Evolutionary conservation across 192 early-diverging fungal species (phyloP).

Genomic region (Geranomyces michiganensis): DNA sequence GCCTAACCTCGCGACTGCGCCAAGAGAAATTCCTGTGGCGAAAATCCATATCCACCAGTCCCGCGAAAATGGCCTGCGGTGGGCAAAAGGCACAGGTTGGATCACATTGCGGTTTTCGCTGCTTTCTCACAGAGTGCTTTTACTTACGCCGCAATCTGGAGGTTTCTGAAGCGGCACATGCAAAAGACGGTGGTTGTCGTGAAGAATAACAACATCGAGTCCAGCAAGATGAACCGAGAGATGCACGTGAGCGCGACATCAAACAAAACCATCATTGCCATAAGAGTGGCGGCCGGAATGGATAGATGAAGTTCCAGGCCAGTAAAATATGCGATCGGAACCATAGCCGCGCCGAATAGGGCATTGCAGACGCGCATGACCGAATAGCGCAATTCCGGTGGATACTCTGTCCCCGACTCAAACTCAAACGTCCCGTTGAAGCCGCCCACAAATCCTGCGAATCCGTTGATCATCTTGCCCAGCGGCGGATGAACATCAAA

Average conservation of each 20-base stretch:
- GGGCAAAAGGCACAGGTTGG: neutral
- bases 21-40: slow-evolving; percentile 84
- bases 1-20: slow-evolving; percentile 71
- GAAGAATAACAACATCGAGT: slow-evolving; percentile 93
- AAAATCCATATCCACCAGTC: slow-evolving; percentile 91
- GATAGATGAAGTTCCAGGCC: slow-evolving; percentile 74
- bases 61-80: slow-evolving; percentile 72
- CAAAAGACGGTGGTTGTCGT: slow-evolving; percentile 72
- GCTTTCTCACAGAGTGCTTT: too few species aligned
- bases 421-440: slow-evolving; percentile 89
- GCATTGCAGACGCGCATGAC: slow-evolving; percentile 91
- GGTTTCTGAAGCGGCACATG: slow-evolving; percentile 74
- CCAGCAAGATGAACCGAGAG: slow-evolving; percentile 90
- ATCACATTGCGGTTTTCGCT: too few species aligned
- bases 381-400: slow-evolving; percentile 76
- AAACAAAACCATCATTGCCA: slow-evolving; percentile 78
- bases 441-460: slow-evolving; percentile 79
- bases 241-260: slow-evolving; percentile 78
- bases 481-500: slow-evolving; percentile 98
- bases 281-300: slow-evolving; percentile 65
- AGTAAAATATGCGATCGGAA: slow-evolving; percentile 90
- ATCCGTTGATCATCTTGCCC: slow-evolving; percentile 93
- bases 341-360: slow-evolving; percentile 83
- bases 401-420: slow-evolving; percentile 77
- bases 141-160: slow-evolving; percentile 54